Evolutionary conservation across 306 rosid species (phyloP).

Genomic region (Calophaca sinica): DNA sequence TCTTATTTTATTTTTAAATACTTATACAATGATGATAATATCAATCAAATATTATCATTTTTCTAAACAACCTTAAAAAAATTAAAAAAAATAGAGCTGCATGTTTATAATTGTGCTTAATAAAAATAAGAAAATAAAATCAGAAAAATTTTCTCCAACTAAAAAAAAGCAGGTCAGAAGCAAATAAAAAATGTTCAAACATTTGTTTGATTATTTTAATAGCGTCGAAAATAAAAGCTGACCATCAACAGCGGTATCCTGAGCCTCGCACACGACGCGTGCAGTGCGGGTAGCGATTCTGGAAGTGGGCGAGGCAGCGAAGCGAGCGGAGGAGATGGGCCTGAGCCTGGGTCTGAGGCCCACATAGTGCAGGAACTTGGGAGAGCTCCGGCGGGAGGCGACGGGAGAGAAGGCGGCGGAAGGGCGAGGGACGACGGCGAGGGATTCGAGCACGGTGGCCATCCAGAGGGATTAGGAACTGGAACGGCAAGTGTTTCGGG

Average conservation of each 20-base stretch:
- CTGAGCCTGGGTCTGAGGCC: constrained; percentile 61
- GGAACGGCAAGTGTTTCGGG: neutral
- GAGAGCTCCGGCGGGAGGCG: constrained; percentile 43
- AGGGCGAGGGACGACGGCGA: constrained; percentile 61
- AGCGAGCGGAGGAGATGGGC: constrained; percentile 45
- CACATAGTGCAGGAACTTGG: constrained; percentile 45
- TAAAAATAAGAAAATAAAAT: neutral
- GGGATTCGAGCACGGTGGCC: constrained; percentile 68
- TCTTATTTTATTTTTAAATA: too few relatives aligned
- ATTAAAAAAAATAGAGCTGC: neutral
- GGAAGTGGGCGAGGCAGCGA: constrained; percentile 29
- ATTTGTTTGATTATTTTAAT: neutral
- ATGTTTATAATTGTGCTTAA: neutral
- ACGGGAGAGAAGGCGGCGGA: constrained; percentile 43
- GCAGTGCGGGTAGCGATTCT: constrained; percentile 47
- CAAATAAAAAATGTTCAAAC: neutral
- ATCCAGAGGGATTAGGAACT: constrained; percentile 42
- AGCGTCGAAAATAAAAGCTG: neutral
- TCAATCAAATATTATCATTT: too few relatives aligned
- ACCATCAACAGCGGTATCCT: constrained; percentile 70
- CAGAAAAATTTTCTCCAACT: neutral
- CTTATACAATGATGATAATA: neutral
- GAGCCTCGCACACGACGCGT: constrained; percentile 67
- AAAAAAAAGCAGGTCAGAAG: neutral
- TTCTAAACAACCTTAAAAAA: too few relatives aligned